Evolutionary conservation across 2,329 filamentous ascomycete genomes (phyloP).

Genomic region (Stenocarpella maydis): DNA sequence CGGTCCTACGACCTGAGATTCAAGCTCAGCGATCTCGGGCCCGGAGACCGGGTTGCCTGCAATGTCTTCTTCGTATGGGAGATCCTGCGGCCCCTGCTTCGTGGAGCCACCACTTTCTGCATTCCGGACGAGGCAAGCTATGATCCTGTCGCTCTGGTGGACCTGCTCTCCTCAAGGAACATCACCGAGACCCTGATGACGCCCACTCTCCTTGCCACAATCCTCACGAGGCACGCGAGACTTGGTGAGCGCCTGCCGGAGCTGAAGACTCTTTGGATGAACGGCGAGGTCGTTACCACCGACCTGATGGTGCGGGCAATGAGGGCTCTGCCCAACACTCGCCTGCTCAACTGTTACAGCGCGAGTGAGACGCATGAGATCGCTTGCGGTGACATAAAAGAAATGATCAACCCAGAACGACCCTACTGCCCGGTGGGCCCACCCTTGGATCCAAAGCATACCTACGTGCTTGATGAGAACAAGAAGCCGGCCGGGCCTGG

Average conservation of each 20-base stretch:
- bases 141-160: conserved; percentile 77
- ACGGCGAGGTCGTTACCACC: conserved; percentile 83
- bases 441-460: conserved; percentile 71
- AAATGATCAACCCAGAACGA: conserved; percentile 69
- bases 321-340: conserved; percentile 71
- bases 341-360: conserved; percentile 82
- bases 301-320: conserved; percentile 76
- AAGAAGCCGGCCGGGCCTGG: conserved; percentile 70
- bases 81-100: conserved; percentile 77
- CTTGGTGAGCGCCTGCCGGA: conserved; percentile 70
- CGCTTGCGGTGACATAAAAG: conserved; percentile 76
- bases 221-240: conserved; percentile 73
- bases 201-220: conserved; percentile 78
- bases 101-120: conserved; percentile 78
- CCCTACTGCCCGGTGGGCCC: conserved; percentile 78
- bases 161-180: conserved; percentile 69
- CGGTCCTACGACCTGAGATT: conserved; percentile 79
- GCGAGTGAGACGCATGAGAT: conserved; percentile 85
- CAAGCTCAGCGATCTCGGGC: conserved; percentile 70
- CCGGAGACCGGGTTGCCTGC: conserved; percentile 82
- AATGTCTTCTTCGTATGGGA: conserved; percentile 92
- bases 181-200: conserved; percentile 88
- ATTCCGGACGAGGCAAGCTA: conserved; percentile 81
- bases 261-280: conserved; percentile 75
- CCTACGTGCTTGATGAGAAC: conserved; percentile 76